phyloP scores from a whole-genome alignment of 164 flowering plant species.

The Magnolia changhungtana region DNA sequence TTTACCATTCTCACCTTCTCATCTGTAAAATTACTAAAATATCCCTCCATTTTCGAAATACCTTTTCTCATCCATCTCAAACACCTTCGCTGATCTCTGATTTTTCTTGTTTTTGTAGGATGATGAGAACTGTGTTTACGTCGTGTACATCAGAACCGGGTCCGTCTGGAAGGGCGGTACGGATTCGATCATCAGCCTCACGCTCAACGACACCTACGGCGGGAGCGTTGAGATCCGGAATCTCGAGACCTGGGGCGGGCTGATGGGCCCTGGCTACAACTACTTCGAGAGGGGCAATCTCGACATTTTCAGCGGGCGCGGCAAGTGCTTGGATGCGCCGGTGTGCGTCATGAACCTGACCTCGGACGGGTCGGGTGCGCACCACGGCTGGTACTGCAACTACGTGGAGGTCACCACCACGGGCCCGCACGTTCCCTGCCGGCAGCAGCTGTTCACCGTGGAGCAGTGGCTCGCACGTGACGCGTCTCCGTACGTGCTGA shows the following conservation, averaged over 20 bases:
- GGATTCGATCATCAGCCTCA: constrained; percentile 61
- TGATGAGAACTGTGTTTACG: constrained; percentile 71
- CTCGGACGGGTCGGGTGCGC: constrained; percentile 71
- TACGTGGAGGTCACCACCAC: constrained; percentile 80
- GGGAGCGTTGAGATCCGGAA: constrained; percentile 32
- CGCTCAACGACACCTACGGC: constrained; percentile 39
- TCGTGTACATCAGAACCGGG: constrained; percentile 75
- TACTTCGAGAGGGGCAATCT: constrained; percentile 89
- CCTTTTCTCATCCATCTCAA: neutral
- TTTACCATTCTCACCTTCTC: constrained; percentile 10
- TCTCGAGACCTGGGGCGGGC: constrained; percentile 78
- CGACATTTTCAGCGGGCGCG: constrained; percentile 80
- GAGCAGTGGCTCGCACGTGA: constrained; percentile 88
- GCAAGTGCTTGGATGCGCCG: constrained; percentile 45
- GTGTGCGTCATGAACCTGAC: constrained; percentile 64
- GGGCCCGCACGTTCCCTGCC: constrained; percentile 54
- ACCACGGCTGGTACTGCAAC: constrained; percentile 85
- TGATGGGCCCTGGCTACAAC: constrained; percentile 62
- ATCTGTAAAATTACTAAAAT: constrained; percentile 2
- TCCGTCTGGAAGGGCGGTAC: constrained; percentile 73
- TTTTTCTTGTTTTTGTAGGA: neutral
- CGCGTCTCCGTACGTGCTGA: constrained; percentile 52
- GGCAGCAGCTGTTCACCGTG: constrained; percentile 51
- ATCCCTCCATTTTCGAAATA: neutral
- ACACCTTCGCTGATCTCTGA: neutral